Base-by-base conservation (phyloP, 192 early-diverging fungal species). In the Podila epicladia region DNA sequence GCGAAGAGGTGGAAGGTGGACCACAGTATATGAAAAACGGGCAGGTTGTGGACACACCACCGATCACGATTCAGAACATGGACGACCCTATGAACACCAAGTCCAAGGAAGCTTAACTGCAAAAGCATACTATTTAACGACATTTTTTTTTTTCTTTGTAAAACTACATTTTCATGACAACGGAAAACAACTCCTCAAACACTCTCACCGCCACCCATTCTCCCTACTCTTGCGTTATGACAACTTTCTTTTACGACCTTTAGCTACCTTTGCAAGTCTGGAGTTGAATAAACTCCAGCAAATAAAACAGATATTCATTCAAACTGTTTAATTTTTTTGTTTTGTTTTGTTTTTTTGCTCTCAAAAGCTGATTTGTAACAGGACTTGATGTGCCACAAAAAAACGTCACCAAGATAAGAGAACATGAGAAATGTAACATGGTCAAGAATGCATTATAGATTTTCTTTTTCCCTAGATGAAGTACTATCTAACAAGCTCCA, bases 31-130 rank as follows among this genome's bases (percentile, higher is more conserved):
- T 79, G 65, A 50, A 62, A 5, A 60, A 79, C 19, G 76, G 69
- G 4, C 76, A 72, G 7, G 29, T 58, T 33, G 69, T 79, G 9
- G 67, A 60, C 60, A 79, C 76, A 9, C 76, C 76, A 5, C 76
- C 76, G 0, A 79, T 79, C 61, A 79, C 76, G 6, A 55, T 79
- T 28, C 76, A 79, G 31, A 63, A 79, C 45, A 68, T 79, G 76
- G 76, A 79, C 35, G 70, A 79, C 51, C 76, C 76, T 20, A 64
- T 79, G 76, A 35, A 72, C 24, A 37, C 61, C 49, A 68, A 72
- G 70, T 26, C 76, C 33, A 79, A 79, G 22, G 70, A 68, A 26
- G 70, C 70, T 49, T 79, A 72, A 64, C n/a, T 8, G 9, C 38
- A 12, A 24, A 5, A 17, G 9, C 53, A n/a, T 35, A 22, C 3